A percentile compares a stretch with the other conserved stretches of the same genome.
These are phyloP conservation scores for Paspalum vaginatum DNA, from an alignment of 176 grass and related monocot genomes.

Conservation along the genomic window DNA sequence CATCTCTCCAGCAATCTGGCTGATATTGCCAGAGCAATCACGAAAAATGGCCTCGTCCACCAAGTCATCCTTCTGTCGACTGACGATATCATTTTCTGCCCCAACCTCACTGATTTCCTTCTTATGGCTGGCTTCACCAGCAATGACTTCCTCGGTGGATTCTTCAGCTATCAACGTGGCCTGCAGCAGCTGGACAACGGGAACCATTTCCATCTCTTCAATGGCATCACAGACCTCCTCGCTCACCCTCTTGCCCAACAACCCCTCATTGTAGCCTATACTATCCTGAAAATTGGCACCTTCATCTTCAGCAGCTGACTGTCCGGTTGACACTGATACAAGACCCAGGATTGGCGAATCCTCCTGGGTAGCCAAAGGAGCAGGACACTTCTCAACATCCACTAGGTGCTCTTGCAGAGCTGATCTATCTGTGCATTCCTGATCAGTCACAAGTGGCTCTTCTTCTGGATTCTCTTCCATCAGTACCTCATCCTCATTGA, in stretches of 20 bases:
- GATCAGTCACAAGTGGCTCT: neutral
- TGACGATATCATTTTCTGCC: neutral
- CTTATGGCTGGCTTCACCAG: neutral
- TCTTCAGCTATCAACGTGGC: neutral
- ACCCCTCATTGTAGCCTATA: neutral
- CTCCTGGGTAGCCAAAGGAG: neutral
- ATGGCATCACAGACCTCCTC: neutral
- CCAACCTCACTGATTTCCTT: neutral
- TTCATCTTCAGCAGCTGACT: neutral
- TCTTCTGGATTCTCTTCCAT: neutral
- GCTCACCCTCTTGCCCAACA: neutral
- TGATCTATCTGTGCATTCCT: neutral
- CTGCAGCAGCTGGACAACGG: neutral
- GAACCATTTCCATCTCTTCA: neutral
- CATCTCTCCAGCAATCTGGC: neutral
- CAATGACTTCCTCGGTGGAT: neutral
- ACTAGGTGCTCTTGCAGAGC: neutral
- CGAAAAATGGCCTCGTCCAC: neutral
- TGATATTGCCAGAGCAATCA: neutral
- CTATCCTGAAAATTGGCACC: neutral
- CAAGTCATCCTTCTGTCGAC: slow-evolving; percentile 14
- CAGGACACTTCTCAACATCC: neutral
- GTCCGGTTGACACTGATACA: neutral
- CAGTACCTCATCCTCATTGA: neutral
- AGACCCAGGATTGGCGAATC: slow-evolving; percentile 14